Percentiles rank a stretch among this genome's conserved stretches.
Conservation (phyloP, 768 basidiomycete genomes). For the Paxillus rubicundulus region DNA sequence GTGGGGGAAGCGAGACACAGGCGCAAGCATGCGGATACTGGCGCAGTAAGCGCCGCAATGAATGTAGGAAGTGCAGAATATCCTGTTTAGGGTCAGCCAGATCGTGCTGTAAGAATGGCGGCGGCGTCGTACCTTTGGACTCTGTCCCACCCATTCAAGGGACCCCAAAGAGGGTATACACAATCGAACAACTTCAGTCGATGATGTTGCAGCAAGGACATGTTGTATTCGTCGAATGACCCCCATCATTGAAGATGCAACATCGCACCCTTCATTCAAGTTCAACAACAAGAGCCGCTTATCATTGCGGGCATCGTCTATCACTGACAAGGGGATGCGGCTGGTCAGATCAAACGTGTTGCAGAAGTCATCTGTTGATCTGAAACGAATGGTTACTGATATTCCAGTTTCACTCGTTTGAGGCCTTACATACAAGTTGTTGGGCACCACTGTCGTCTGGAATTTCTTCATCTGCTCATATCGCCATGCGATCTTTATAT, state of each 20-base stretch:
- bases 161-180: conserved; percentile 65
- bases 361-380: conserved; percentile 62
- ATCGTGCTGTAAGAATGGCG: background rate
- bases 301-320: conserved; percentile 43
- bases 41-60: conserved; percentile 60
- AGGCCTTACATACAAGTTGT: conserved; percentile 46
- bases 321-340: conserved; percentile 50
- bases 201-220: conserved; percentile 25
- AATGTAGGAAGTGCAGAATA: conserved; percentile 69
- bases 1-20: conserved; percentile 63
- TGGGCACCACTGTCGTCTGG: conserved; percentile 70
- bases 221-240: conserved; percentile 31
- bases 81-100: conserved; percentile 42
- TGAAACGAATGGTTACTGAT: conserved; percentile 25
- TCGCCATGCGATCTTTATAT: conserved; percentile 96
- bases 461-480: conserved; percentile 94
- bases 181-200: conserved; percentile 48
- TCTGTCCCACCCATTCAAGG: conserved; percentile 66
- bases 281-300: conserved; percentile 38
- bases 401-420: background rate
- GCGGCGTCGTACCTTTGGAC: conserved; percentile 44
- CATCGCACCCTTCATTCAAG: conserved; percentile 12
- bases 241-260: conserved; percentile 18
- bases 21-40: conserved; percentile 60
- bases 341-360: conserved; percentile 69